Evolutionary conservation across 2,329 filamentous ascomycete genomes (phyloP), one percentile per base, ranked within the genome.

Genomic region (Rhinocladiella mackenziei): DNA sequence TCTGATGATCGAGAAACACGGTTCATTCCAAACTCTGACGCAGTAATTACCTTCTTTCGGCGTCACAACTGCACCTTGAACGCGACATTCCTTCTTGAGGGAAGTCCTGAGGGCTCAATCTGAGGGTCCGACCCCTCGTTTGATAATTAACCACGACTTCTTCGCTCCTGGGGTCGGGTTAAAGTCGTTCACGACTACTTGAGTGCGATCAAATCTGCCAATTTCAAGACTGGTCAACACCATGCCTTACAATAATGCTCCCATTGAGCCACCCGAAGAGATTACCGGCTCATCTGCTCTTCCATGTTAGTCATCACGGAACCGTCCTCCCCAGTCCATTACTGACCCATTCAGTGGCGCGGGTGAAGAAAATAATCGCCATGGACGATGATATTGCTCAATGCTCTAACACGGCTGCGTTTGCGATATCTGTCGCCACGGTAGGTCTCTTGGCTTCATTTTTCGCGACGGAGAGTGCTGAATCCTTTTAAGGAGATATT

Each of bases 321-420:
- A 26, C 18, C 8, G 20, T 4, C 19, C 13, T 13, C 6, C n/a
- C 17, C 19, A n/a, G 11, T 18, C 11, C 18, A 23, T 25, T 14
- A 39, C 55, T 61, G 37, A 56, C 53, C 43, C 9, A 35, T 33
- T 29, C 58, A 97, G 92, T 97, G 43, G 86, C 92, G 13, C 81
- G 92, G 59, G 87, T 98, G 47, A 96, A 96, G 70, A 95, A 94
- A 70, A 95, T 98, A 62, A 87, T 98, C 49, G 78, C 81, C 36
- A 78, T 88, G 45, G 92, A 98, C 65, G 81, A 86, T 31, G 91
- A 96, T 51, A 85, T 95, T 51, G 75, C 73, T 51, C 79, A 86
- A 62, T 94, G 88, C 65, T 94, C 89, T 34, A 94, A 89, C 65
- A 94, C 94, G 61, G 91, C 91, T 41, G 86, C 89, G 14, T 97